Evolutionary conservation across 108 stramenopile genomes (phyloP), one percentile per base, ranked within the genome.

Genomic region (Pseudonitzschia multiseries): DNA sequence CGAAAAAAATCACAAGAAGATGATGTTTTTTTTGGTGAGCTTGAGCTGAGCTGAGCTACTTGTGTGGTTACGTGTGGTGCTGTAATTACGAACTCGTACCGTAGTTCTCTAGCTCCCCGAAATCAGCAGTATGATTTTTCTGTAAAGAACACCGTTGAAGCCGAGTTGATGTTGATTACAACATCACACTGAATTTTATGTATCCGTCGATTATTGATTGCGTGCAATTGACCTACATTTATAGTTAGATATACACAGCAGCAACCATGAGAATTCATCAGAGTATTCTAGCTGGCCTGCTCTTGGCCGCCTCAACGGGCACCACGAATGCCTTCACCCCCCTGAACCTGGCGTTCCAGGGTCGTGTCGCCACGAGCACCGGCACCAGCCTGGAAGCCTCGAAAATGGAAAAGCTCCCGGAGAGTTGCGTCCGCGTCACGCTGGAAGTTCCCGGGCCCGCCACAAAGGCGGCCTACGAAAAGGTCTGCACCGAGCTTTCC

Each of bases 401-500:
- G 70, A 84, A 61, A 43, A 77, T 91, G 71, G 75, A 81, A 62
- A 83, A 84, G 27, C 79, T 89, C 21, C 90, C 90, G 32, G 79
- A 89, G 29, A 87, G 85, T 69, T 79, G 89, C 65, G 89, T 95
- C 52, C 81, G 89, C 68, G 57, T 95, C 12, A 84, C 82, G 14
- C 76, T 95, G 50, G 79, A 70, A 14, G 81, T 83, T 22, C 90
- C 94, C 40, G 87, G 87, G 52, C 32, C 74, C 43, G 86, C 88
- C 56, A 91, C 94, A 29, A 74, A 85, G 65, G 88, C 89, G 18
- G 91, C 91, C 21, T 95, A 90, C 75, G 94, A 91, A 56, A 90
- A 89, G 76, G 89, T 79, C 15, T 77, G 88, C 44, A 52, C 77
- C 54, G 91, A 91, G 65, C 72, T 90, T 18, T 83, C 88, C 59